Conservation (phyloP, 345 rosid genomes). For the Mangifera indica region DNA sequence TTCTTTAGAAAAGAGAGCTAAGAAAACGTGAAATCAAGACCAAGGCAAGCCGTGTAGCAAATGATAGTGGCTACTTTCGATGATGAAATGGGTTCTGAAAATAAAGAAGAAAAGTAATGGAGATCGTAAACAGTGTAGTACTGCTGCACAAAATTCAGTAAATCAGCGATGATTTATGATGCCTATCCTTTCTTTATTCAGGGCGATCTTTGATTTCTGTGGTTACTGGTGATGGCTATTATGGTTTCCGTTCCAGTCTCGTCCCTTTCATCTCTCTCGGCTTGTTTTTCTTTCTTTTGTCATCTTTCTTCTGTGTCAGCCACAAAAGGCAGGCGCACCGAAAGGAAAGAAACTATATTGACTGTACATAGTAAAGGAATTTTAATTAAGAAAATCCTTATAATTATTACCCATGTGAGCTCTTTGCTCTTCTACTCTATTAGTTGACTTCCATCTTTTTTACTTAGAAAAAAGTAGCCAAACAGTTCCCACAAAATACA, state of each 20-base stretch:
- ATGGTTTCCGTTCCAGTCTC: slow-evolving; percentile 52
- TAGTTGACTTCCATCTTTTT: not conserved
- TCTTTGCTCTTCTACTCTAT: slow-evolving; percentile 2
- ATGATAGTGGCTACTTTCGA: slow-evolving; percentile 3
- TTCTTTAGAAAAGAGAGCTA: slow-evolving; percentile 25
- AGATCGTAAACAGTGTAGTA: slow-evolving; percentile 11
- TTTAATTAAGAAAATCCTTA: slow-evolving; percentile 23
- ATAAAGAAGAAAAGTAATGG: not conserved
- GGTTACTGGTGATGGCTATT: slow-evolving; percentile 27
- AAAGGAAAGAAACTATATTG: slow-evolving; percentile 20
- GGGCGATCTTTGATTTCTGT: slow-evolving; percentile 32
- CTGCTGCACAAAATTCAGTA: slow-evolving; percentile 26
- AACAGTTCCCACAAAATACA: no score
- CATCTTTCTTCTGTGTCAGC: slow-evolving; percentile 35
- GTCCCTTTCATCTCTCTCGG: slow-evolving; percentile 45
- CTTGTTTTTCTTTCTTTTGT: slow-evolving; percentile 24
- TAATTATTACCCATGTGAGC: slow-evolving; percentile 40
- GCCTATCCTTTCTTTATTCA: slow-evolving; percentile 33
- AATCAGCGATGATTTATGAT: slow-evolving; percentile 21
- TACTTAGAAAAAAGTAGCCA: not conserved
- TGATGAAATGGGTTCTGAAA: slow-evolving; percentile 20
- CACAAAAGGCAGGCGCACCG: slow-evolving; percentile 37
- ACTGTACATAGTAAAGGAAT: not conserved
- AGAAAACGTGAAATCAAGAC: slow-evolving; percentile 4
- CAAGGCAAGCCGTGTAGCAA: slow-evolving; percentile 5